Evolutionary conservation across 495 filamentous ascomycete species (phyloP).

Genomic region (Neurospora sp.): DNA sequence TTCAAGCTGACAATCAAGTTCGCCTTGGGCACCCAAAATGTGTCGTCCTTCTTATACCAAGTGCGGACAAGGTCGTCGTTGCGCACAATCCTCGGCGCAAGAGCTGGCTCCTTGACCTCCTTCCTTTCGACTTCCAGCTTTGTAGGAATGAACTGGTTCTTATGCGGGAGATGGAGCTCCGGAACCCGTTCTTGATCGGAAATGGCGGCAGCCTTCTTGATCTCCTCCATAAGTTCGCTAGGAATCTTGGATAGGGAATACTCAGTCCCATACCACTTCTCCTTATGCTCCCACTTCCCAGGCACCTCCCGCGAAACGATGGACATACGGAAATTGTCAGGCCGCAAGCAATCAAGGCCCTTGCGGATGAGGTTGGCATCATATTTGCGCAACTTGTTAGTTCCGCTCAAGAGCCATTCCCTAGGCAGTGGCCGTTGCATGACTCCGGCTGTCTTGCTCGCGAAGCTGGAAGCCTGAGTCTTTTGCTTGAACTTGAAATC

Average conservation of each 20-base stretch:
- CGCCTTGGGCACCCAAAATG: conserved; percentile 96
- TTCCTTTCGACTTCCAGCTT: conserved; percentile 92
- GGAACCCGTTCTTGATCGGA: conserved; percentile 48
- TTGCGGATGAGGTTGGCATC: conserved; percentile 65
- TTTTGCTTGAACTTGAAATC: conserved; percentile 95
- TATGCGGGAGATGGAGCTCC: conserved; percentile 78
- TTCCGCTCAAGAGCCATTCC: conserved; percentile 75
- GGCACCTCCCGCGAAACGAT: conserved; percentile 76
- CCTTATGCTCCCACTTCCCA: conserved; percentile 75
- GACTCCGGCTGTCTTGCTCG: conserved; percentile 63
- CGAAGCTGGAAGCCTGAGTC: conserved; percentile 76
- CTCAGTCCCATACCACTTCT: conserved; percentile 98
- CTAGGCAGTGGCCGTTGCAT: conserved; percentile 88
- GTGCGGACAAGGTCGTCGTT: conserved; percentile 72
- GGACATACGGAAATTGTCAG: conserved; percentile 81
- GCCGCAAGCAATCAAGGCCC: conserved; percentile 62
- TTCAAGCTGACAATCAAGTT: conserved; percentile 72
- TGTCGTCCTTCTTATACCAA: conserved; percentile 99
- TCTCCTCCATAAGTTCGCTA: conserved; percentile 56
- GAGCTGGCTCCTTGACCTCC: conserved; percentile 61
- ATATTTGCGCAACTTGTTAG: conserved; percentile 60
- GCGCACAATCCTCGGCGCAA: conserved; percentile 74
- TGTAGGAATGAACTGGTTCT: conserved; percentile 93
- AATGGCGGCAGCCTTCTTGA: conserved; percentile 52
- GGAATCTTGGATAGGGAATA: conserved; percentile 81